phyloP scores from a whole-genome alignment of 2,329 filamentous ascomycete species.

The Talaromyces sp. region DNA sequence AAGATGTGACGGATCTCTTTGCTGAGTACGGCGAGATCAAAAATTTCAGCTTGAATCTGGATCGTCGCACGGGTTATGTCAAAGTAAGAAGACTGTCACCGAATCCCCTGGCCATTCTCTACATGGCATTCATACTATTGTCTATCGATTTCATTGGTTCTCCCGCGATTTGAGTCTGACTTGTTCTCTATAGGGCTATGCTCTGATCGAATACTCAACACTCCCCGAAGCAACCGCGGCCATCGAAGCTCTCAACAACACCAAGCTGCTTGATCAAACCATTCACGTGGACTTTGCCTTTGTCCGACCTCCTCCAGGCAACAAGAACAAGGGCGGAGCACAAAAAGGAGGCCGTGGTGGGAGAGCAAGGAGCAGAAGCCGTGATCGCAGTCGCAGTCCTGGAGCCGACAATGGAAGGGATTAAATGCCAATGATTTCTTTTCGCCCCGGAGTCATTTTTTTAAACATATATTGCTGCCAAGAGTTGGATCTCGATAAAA shows the following conservation, averaged over 20 bases:
- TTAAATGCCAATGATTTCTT: conserved; percentile 15
- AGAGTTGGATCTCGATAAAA: neutral
- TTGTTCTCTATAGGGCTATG: conserved; percentile 51
- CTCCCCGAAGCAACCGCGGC: conserved; percentile 59
- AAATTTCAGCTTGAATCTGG: conserved; percentile 62
- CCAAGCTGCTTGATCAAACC: conserved; percentile 61
- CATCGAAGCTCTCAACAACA: conserved; percentile 55
- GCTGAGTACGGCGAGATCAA: conserved; percentile 63
- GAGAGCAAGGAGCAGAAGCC: conserved; percentile 39
- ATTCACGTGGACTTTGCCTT: conserved; percentile 62
- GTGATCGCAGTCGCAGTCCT: conserved; percentile 42
- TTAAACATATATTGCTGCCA: neutral
- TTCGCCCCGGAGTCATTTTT: conserved; percentile 3
- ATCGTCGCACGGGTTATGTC: conserved; percentile 61
- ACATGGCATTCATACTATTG: neutral
- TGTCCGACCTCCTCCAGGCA: conserved; percentile 53
- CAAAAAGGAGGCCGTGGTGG: conserved; percentile 39
- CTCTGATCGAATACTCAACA: conserved; percentile 61
- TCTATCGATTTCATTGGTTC: neutral
- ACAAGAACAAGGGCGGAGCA: conserved; percentile 36
- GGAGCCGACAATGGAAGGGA: conserved; percentile 18
- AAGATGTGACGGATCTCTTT: conserved; percentile 61
- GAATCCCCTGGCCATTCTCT: neutral
- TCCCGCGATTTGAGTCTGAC: neutral
- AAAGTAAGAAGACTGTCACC: conserved; percentile 46